phyloP scores from a whole-genome alignment of 1,284 basidiomycete genomes.

The Puccinia triticina region DNA sequence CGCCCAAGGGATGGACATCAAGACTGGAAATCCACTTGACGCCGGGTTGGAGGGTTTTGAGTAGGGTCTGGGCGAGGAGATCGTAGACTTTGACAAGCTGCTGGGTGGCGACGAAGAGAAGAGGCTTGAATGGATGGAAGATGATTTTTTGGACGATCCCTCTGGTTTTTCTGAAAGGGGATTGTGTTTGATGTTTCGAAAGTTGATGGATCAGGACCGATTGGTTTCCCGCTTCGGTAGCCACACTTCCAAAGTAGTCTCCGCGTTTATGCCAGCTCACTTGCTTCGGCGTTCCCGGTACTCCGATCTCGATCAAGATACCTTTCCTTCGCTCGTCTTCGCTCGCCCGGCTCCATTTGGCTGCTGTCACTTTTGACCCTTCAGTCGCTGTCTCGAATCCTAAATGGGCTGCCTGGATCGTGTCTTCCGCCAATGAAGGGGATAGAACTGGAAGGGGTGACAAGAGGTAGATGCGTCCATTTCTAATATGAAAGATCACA shows the following conservation, averaged over 20 bases:
- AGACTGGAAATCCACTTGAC: slow-evolving; percentile 96
- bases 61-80: slow-evolving; percentile 84
- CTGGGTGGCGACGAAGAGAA: slow-evolving; percentile 99
- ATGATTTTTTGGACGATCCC: slow-evolving; percentile 85
- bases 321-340: slow-evolving; percentile 64
- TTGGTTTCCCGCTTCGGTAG: slow-evolving; percentile 66
- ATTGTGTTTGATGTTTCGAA: slow-evolving; percentile 88
- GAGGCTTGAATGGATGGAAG: slow-evolving; percentile 91
- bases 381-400: slow-evolving; percentile 60
- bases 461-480: slow-evolving; percentile 29
- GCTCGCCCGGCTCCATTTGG: slow-evolving; percentile 64
- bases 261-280: slow-evolving; percentile 91
- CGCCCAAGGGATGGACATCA: slow-evolving; percentile 92
- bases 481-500: neutral
- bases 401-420: slow-evolving; percentile 56
- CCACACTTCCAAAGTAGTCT: slow-evolving; percentile 91
- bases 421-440: slow-evolving; percentile 63
- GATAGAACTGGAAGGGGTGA: slow-evolving; percentile 56
- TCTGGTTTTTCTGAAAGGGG: slow-evolving; percentile 92
- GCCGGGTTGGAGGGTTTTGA: slow-evolving; percentile 89
- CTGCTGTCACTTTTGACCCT: slow-evolving; percentile 60
- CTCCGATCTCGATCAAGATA: slow-evolving; percentile 63
- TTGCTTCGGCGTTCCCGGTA: slow-evolving; percentile 79
- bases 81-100: slow-evolving; percentile 96
- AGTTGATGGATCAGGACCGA: slow-evolving; percentile 93